A percentile compares a stretch with the other conserved stretches of the same genome.
Evolutionary conservation across 2,329 filamentous ascomycete species (phyloP).

Genomic region (Simplicillium aogashimaense): DNA sequence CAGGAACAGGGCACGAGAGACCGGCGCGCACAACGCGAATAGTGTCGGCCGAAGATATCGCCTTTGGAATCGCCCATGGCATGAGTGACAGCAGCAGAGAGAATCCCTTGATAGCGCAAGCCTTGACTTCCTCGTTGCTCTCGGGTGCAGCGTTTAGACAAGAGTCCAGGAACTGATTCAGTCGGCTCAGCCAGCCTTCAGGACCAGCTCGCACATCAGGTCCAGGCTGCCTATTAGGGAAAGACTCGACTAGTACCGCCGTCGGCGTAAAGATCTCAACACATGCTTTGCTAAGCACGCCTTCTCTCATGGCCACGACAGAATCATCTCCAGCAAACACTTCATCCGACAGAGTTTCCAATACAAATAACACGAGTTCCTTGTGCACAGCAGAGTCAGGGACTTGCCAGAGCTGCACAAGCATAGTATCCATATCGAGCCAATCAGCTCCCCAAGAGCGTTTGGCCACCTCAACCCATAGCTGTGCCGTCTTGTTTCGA

Average conservation of each 20-base stretch:
- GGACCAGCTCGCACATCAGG: slow-evolving; percentile 64
- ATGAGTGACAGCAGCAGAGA: slow-evolving; percentile 70
- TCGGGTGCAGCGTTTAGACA: slow-evolving; percentile 59
- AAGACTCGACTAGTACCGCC: slow-evolving; percentile 62
- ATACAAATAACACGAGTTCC: slow-evolving; percentile 76
- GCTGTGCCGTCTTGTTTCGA: slow-evolving; percentile 84
- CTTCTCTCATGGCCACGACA: slow-evolving; percentile 72
- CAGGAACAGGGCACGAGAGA: slow-evolving; percentile 58
- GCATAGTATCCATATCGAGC: slow-evolving; percentile 84
- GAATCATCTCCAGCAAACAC: slow-evolving; percentile 87
- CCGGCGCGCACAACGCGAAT: slow-evolving; percentile 62
- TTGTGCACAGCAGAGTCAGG: slow-evolving; percentile 56
- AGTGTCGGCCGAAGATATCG: slow-evolving; percentile 61
- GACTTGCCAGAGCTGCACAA: slow-evolving; percentile 75
- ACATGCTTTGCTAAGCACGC: slow-evolving; percentile 75
- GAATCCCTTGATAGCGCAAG: slow-evolving; percentile 66
- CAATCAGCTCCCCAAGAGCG: slow-evolving; percentile 86
- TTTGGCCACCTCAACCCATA: slow-evolving; percentile 94
- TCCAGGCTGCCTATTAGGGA: slow-evolving; percentile 60
- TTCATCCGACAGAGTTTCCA: slow-evolving; percentile 90
- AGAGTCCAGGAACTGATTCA: slow-evolving; percentile 63
- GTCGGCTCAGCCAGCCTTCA: slow-evolving; percentile 79
- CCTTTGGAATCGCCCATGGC: slow-evolving; percentile 80
- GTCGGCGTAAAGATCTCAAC: slow-evolving; percentile 89
- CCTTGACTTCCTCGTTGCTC: slow-evolving; percentile 55